Evolutionary conservation across 2,329 filamentous ascomycete genomes (phyloP), one percentile per base, ranked within the genome.

Genomic region (Pyricularia sp.): DNA sequence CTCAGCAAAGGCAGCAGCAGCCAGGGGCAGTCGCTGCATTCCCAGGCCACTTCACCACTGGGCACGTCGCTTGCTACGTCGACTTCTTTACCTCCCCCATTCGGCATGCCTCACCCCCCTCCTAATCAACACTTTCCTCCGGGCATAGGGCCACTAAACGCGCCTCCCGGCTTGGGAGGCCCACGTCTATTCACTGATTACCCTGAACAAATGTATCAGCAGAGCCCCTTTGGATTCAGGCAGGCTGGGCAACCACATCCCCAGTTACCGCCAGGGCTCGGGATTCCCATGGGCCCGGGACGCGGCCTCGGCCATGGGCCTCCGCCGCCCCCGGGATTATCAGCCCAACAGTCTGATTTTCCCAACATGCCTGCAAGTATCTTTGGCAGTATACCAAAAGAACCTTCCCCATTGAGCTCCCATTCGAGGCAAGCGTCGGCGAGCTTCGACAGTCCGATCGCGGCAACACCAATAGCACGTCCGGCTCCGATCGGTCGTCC

Each of bases 401-500:
- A 78, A 10, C 55, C 55, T 66, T 72, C 26, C 28, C 55, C 35
- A 28, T 74, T 79, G 9, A 73, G 82, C 5, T 90, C 82, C 5
- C 91, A 96, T 75, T 88, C 88, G 8, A 84, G 91, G 68, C 90
- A 96, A 69, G 82, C 85, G 8, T 96, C 91, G 9, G 80, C 81
- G 9, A 86, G 88, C 4, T 85, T 88, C 66, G 89, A 93, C 10
- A 24, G 68, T 0, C 79, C 77, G 8, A 75, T 77, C 30, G 75
- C 80, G 12, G 79, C 84, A 64, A 88, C 91, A 68, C 90, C 90
- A 1, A 93, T 96, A 67, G 84, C 88, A 60, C 84, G 92, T 64
- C 93, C 93, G 30, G 85, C 90, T 28, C 93, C 93, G 0, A 97
- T 97, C 68, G 91, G 93, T 67, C 85, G 92, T 40, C 93, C 94